Evolutionary conservation across 805 yeast genomes (phyloP).

Genomic region (Nakazawaea ambrosiae): DNA sequence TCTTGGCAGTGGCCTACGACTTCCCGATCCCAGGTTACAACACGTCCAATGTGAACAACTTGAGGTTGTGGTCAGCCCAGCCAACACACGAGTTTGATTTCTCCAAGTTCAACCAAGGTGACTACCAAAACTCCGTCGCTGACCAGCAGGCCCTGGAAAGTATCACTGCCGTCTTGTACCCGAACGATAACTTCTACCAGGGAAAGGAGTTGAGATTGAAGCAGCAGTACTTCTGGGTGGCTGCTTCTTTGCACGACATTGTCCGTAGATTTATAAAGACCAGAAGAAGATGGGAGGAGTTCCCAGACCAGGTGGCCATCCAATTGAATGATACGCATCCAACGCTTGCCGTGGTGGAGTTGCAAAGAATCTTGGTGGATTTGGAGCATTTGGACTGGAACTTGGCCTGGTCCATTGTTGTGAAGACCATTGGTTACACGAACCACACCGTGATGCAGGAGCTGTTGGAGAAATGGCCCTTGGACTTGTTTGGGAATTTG

Average conservation of each 20-base stretch:
- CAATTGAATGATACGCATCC: constrained; percentile 96
- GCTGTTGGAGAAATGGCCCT: constrained; percentile 95
- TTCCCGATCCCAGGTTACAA: constrained; percentile 90
- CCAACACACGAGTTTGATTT: constrained; percentile 92
- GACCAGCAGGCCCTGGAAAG: constrained; percentile 88
- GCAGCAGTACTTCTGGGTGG: constrained; percentile 96
- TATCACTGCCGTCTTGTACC: constrained; percentile 87
- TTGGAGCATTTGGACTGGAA: constrained; percentile 77
- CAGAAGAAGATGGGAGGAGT: constrained; percentile 69
- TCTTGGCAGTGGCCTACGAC: constrained; percentile 84
- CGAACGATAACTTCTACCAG: constrained; percentile 85
- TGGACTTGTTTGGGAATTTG: constrained; percentile 66
- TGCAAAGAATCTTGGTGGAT: constrained; percentile 81
- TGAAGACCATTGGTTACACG: constrained; percentile 80
- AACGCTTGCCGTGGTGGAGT: constrained; percentile 82
- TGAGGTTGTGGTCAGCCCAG: constrained; percentile 84
- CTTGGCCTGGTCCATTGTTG: constrained; percentile 80
- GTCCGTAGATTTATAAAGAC: constrained; percentile 83
- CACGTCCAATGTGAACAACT: constrained; percentile 77
- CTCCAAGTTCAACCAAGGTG: constrained; percentile 85
- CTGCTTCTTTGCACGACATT: constrained; percentile 88
- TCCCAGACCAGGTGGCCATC: constrained; percentile 82
- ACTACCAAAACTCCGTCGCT: constrained; percentile 75
- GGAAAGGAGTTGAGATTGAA: constrained; percentile 91
- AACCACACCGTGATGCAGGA: constrained; percentile 94